Evolutionary conservation across 805 yeast species (phyloP).

Genomic region (Ogataea allantospora): DNA sequence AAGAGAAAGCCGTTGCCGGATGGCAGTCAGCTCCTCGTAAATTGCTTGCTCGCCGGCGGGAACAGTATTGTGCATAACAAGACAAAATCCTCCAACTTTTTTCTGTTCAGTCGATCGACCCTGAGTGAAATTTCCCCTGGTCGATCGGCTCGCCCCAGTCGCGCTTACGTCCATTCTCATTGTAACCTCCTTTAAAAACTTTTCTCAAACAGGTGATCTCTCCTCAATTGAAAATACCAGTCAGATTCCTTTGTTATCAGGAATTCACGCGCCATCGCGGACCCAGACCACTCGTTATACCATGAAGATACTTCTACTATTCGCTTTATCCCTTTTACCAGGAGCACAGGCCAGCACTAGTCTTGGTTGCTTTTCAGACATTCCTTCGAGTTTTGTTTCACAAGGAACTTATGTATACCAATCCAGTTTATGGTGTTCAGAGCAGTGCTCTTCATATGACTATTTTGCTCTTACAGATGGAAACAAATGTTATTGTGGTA

Average conservation of each 20-base stretch:
- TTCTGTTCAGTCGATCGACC: neutral
- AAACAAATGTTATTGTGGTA: constrained; percentile 66
- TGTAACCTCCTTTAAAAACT: constrained; percentile 11
- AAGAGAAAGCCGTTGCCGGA: constrained; percentile 42
- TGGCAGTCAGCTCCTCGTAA: constrained; percentile 39
- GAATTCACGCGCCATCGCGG: constrained; percentile 10
- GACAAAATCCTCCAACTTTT: constrained; percentile 5
- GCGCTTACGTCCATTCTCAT: constrained; percentile 7
- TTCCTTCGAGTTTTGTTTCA: constrained; percentile 36
- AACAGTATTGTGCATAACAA: constrained; percentile 24
- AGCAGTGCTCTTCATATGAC: constrained; percentile 40
- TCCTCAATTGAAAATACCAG: neutral
- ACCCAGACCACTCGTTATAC: neutral
- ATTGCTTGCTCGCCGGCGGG: constrained; percentile 35
- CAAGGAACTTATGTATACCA: constrained; percentile 56
- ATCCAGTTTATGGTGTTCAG: constrained; percentile 54
- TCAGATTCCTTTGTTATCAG: too few species aligned
- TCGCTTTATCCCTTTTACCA: constrained; percentile 8
- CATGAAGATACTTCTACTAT: constrained; percentile 2
- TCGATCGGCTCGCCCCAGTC: too few species aligned
- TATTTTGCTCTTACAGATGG: constrained; percentile 55
- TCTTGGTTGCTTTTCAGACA: constrained; percentile 40
- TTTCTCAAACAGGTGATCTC: constrained; percentile 8
- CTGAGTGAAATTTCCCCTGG: too few species aligned
- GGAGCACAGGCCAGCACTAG: constrained; percentile 3